phyloP scores from a whole-genome alignment of 2,329 filamentous ascomycete species.

The Fonsecaea monophora region DNA sequence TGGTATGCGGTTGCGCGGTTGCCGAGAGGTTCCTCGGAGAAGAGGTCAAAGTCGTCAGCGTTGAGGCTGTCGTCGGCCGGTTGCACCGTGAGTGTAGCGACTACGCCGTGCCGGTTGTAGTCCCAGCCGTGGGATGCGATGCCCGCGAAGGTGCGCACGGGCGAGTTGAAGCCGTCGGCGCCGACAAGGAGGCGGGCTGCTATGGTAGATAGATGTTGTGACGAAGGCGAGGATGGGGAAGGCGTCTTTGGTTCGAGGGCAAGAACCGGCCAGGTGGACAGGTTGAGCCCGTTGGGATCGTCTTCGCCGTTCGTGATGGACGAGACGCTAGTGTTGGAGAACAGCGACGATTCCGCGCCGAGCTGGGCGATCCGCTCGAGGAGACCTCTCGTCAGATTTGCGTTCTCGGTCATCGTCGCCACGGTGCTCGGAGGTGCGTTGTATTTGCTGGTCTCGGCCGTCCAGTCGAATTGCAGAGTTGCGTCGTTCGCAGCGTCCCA shows the following conservation, averaged over 20 bases:
- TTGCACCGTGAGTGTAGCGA: slow-evolving; percentile 82
- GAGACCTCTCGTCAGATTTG: slow-evolving; percentile 82
- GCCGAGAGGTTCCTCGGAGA: slow-evolving; percentile 37
- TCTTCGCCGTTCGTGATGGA: slow-evolving; percentile 76
- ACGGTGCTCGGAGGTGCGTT: slow-evolving; percentile 64
- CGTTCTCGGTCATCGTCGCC: slow-evolving; percentile 96
- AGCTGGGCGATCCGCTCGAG: slow-evolving; percentile 74
- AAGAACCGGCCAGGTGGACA: slow-evolving; percentile 87
- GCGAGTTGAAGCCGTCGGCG: slow-evolving; percentile 93
- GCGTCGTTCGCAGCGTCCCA: slow-evolving; percentile 94
- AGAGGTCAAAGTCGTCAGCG: slow-evolving; percentile 51
- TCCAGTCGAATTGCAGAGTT: slow-evolving; percentile 87
- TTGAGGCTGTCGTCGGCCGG: slow-evolving; percentile 42
- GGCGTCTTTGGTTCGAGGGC: slow-evolving; percentile 66
- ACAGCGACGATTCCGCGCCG: slow-evolving; percentile 63
- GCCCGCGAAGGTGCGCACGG: slow-evolving; percentile 85
- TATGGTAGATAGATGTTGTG: slow-evolving; percentile 59
- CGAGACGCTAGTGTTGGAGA: slow-evolving; percentile 79
- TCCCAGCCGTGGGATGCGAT: slow-evolving; percentile 92
- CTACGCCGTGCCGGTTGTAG: slow-evolving; percentile 86
- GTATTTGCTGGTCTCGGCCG: slow-evolving; percentile 48
- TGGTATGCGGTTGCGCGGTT: slow-evolving; percentile 76
- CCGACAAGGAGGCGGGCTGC: slow-evolving; percentile 86
- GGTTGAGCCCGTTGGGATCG: slow-evolving; percentile 71
- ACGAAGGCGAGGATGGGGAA: slow-evolving; percentile 33